Evolutionary conservation across 2,329 filamentous ascomycete genomes (phyloP), one percentile per base, ranked within the genome.

Genomic region (Cercospora zeina): DNA sequence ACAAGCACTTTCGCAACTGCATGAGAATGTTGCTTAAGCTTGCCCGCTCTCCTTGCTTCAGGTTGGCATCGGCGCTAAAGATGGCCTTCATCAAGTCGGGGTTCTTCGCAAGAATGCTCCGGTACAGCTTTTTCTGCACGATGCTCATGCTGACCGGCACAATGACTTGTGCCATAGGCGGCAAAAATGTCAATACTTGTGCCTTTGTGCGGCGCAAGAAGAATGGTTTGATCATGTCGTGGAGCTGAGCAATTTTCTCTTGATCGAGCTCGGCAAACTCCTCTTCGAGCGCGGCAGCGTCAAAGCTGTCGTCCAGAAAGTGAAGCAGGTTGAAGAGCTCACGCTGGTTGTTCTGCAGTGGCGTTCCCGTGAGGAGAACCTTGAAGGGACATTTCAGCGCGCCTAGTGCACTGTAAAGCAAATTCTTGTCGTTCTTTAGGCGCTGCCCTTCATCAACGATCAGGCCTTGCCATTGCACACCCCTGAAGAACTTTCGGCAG

Each of bases 241-340:
- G 95, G 0, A 99, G 80, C 73, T 90, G 83, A 0, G 85, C 84
- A 10, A 97, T 83, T 62, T 93, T 96, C 30, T 96, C 89, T 54
- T 89, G 87, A 8, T 90, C 92, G 54, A 97, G 81, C n/a, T 89
- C 85, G 4, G 81, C 80, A 71, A 91, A 97, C 70, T 91, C 80
- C 60, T 84, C 80, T 69, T 97, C 93, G 2, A 97, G 79, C 19
- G 83, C 77, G 34, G 85, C 85, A 0, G 95, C 93, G 68, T 92
- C 77, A 61, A 86, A 84, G 0, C 78, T 80, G 6, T 86, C 83
- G 71, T 99, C 92, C 47, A 97, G 83, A 75, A 99, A 99, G 67
- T 97, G 93, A 3, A 99, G 79, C n/a, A 99, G 81, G 72, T 97
- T 99, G 80, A 97, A 97, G 0, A 99, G 80, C 75, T 99, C 95